phyloP scores from a whole-genome alignment of 2,329 filamentous ascomycete species.

The Cercospora sp. region DNA sequence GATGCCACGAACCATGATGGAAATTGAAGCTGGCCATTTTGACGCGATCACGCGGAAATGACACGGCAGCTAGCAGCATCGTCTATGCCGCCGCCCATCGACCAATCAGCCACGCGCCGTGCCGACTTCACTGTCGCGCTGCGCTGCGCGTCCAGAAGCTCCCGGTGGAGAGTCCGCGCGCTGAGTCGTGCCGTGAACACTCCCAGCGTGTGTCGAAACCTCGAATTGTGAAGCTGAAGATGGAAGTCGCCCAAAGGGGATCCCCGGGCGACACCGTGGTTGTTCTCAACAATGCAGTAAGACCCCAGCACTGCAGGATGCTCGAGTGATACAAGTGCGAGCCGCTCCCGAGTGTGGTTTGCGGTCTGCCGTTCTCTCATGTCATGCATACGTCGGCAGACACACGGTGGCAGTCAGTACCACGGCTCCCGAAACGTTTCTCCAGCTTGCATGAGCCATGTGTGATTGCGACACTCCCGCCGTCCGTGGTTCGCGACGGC shows the following conservation, averaged over 20 bases:
- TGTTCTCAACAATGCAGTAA: background rate
- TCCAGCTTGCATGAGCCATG: conserved; percentile 1
- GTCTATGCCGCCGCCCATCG: conserved; percentile 6
- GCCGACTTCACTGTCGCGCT: background rate
- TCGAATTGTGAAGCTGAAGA: background rate
- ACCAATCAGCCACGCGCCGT: conserved; percentile 10
- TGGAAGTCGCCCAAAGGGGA: background rate
- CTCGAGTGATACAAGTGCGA: background rate
- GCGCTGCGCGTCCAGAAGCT: conserved; percentile 5
- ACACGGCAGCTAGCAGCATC: conserved; percentile 15
- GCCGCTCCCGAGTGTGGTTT: background rate
- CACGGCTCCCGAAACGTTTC: conserved; percentile 8
- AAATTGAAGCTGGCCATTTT: conserved; percentile 9
- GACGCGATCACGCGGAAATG: conserved; percentile 17
- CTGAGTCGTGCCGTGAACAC: background rate
- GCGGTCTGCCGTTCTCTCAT: background rate
- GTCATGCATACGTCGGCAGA: conserved; percentile 5
- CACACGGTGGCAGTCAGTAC: conserved; percentile 2
- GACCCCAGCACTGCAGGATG: background rate
- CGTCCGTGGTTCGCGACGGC: conserved; percentile 2
- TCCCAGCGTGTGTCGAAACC: background rate
- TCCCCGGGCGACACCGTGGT: background rate
- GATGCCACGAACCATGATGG: conserved; percentile 17
- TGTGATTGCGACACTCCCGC: conserved; percentile 14
- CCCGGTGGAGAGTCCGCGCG: background rate